Conservation (phyloP, 1,139 yeast genomes). For the Hyphopichia fennica region DNA sequence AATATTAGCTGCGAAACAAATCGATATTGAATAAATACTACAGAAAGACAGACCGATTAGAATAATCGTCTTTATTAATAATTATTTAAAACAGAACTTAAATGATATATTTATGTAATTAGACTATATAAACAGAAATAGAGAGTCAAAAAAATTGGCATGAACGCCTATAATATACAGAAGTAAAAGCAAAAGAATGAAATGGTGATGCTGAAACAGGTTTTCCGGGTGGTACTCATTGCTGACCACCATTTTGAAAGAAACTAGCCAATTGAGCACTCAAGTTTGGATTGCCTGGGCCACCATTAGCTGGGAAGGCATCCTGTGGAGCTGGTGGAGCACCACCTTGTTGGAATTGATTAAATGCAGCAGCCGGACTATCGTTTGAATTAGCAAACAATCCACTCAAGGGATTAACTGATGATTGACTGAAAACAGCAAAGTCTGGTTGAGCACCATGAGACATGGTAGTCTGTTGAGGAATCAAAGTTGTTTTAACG, state of each 20-base stretch:
- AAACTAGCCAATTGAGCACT: slow-evolving; percentile 40
- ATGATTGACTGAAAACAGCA: slow-evolving; percentile 33
- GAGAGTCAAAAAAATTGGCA: too few species aligned
- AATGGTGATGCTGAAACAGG: background rate
- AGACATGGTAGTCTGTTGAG: slow-evolving; percentile 21
- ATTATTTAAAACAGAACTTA: too few species aligned
- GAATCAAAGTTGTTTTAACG: slow-evolving; percentile 37
- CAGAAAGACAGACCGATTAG: too few species aligned
- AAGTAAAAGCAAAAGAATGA: background rate
- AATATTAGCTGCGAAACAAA: too few species aligned
- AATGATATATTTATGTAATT: too few species aligned
- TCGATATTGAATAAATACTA: too few species aligned
- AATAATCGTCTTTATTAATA: too few species aligned
- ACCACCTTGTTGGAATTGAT: background rate
- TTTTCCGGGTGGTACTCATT: background rate
- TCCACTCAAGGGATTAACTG: slow-evolving; percentile 55
- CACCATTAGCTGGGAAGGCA: slow-evolving; percentile 9
- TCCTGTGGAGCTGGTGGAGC: background rate
- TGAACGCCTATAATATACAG: background rate
- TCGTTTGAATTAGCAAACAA: slow-evolving; percentile 33
- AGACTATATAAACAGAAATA: too few species aligned
- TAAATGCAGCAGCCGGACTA: slow-evolving; percentile 1
- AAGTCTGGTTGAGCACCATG: slow-evolving; percentile 39
- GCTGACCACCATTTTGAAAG: slow-evolving; percentile 25
- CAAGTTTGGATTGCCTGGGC: slow-evolving; percentile 23